Evolutionary conservation across 352 stramenopile species (phyloP).

Genomic region (Halophytophthora polymorphica): DNA sequence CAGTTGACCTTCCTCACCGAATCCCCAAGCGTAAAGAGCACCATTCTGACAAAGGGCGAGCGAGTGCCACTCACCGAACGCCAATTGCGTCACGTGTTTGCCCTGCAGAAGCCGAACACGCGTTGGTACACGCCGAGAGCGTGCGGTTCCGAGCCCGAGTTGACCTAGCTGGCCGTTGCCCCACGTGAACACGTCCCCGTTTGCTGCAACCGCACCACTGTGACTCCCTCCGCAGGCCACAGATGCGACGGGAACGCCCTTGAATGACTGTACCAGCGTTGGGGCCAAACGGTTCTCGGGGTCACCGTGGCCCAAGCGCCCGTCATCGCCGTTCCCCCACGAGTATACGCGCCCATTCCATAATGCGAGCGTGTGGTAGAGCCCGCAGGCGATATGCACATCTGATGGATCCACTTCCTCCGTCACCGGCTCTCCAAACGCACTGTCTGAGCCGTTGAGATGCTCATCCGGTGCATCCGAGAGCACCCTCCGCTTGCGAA

Average conservation of each 20-base stretch:
- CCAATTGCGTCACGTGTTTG: conserved; percentile 42
- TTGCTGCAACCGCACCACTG: conserved; percentile 40
- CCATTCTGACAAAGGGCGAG: conserved; percentile 56
- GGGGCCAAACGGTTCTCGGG: conserved; percentile 44
- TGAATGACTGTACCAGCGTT: conserved; percentile 28
- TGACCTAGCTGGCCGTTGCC: conserved; percentile 56
- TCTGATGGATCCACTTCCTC: conserved; percentile 21
- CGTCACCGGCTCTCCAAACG: neutral
- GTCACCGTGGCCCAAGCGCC: conserved; percentile 49
- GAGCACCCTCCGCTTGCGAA: conserved; percentile 24
- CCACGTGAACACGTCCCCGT: conserved; percentile 58
- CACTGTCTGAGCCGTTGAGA: neutral
- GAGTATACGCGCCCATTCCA: conserved; percentile 42
- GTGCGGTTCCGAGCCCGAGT: conserved; percentile 38
- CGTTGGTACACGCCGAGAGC: conserved; percentile 36
- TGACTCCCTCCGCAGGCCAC: conserved; percentile 60
- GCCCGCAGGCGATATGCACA: conserved; percentile 42
- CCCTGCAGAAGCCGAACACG: conserved; percentile 43
- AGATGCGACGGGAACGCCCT: conserved; percentile 27
- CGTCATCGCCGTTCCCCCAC: conserved; percentile 67
- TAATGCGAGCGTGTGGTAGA: conserved; percentile 61
- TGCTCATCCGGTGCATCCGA: conserved; percentile 1
- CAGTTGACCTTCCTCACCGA: conserved; percentile 71
- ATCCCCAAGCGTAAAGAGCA: conserved; percentile 60
- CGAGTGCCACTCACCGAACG: conserved; percentile 73